Evolutionary conservation across 2,329 filamentous ascomycete species (phyloP).

Genomic region (Furcasterigmium furcatum): DNA sequence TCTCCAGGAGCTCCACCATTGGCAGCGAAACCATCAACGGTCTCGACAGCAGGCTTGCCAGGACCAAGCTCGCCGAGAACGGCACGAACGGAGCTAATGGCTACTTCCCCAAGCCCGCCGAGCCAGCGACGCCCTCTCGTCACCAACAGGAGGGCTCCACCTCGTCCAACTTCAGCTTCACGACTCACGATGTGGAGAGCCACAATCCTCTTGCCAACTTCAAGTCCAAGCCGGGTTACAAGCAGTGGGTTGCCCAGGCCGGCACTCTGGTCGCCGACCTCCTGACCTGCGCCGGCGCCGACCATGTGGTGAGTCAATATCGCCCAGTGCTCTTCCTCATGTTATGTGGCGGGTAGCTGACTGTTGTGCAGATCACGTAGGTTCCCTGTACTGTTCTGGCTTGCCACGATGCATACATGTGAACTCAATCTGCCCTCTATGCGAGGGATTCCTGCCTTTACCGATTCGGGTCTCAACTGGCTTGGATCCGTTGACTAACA

Average conservation of each 20-base stretch:
- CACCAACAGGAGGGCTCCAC: conserved; percentile 33
- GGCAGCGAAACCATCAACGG: conserved; percentile 63
- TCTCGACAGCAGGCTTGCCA: conserved; percentile 71
- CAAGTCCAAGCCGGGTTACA: conserved; percentile 87
- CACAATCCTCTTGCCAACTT: conserved; percentile 57
- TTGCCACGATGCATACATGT: not conserved
- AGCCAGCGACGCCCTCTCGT: conserved; percentile 27
- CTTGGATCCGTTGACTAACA: conserved; percentile 16
- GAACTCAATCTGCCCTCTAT: conserved; percentile 4
- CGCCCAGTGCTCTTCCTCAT: not conserved
- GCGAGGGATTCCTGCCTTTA: conserved; percentile 1
- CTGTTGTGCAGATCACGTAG: conserved; percentile 11
- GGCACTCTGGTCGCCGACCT: conserved; percentile 93
- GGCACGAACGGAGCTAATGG: conserved; percentile 25
- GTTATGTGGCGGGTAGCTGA: not conserved
- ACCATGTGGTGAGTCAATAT: conserved; percentile 61
- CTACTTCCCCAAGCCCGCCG: conserved; percentile 17
- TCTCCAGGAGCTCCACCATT: conserved; percentile 63
- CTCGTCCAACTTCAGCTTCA: conserved; percentile 47
- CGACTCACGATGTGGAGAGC: conserved; percentile 56
- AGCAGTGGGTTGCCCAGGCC: conserved; percentile 97
- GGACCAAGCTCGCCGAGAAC: conserved; percentile 54
- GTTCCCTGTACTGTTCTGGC: conserved; percentile 10
- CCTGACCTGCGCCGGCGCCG: conserved; percentile 89
- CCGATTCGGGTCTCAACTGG: conserved; percentile 7